Percentiles rank a stretch among this genome's conserved stretches.
Conservation (phyloP, 352 stramenopile genomes). For the Achlya hypogyna region DNA sequence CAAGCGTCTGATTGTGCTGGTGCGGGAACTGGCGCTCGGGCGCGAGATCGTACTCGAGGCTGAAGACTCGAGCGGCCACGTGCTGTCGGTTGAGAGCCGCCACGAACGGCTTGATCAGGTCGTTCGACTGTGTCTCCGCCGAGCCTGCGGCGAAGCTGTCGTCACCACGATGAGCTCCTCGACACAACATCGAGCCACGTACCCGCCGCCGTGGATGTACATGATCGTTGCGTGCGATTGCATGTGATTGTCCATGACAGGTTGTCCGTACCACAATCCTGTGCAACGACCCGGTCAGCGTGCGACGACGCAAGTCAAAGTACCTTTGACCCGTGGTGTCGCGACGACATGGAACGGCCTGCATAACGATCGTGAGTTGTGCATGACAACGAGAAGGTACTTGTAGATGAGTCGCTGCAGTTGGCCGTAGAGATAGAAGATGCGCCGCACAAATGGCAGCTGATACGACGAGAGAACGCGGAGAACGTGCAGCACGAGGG, state of each 20-base stretch:
- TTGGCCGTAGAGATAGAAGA: slow-evolving; percentile 1
- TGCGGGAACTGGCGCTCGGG: slow-evolving; percentile 1
- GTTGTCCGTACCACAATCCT: slow-evolving; percentile 17
- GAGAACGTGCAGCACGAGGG: neutral
- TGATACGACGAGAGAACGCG: neutral
- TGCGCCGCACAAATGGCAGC: neutral
- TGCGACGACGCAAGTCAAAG: neutral
- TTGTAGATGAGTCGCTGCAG: slow-evolving; percentile 12
- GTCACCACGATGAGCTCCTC: no score
- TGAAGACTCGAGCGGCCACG: slow-evolving; percentile 4
- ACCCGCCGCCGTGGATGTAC: slow-evolving; percentile 16
- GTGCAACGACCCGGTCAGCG: neutral
- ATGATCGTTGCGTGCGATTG: neutral
- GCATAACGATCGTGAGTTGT: neutral
- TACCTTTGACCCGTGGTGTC: slow-evolving; percentile 8
- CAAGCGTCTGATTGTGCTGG: neutral
- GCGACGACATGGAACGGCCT: slow-evolving; percentile 5
- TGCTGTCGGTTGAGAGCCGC: neutral
- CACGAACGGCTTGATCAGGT: slow-evolving; percentile 1
- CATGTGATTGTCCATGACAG: neutral
- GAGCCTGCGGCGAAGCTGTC: slow-evolving; percentile 6
- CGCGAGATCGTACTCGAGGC: slow-evolving; percentile 14
- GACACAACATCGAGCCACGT: neutral
- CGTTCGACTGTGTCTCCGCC: neutral
- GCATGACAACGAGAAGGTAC: neutral